Conservation (phyloP, 192 early-diverging fungal genomes). For the Coemansia sp. region DNA sequence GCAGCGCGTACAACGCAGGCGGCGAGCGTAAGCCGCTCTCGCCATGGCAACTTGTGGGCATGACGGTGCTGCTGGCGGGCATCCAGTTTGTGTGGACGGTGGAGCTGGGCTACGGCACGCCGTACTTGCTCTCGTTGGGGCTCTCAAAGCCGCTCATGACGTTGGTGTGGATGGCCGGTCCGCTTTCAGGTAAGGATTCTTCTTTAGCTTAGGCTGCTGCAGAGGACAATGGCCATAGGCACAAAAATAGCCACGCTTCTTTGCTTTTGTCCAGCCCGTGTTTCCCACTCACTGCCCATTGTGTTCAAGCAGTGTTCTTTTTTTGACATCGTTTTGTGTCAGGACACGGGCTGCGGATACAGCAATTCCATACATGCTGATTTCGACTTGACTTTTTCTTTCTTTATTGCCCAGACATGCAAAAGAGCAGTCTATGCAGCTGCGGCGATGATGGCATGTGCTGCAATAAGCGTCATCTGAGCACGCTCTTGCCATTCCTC, state of each 20-base stretch:
- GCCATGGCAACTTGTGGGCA: conserved; percentile 25
- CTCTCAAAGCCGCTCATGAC: conserved; percentile 81
- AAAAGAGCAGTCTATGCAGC: background rate
- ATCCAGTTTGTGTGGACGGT: conserved; percentile 57
- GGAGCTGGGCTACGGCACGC: conserved; percentile 68
- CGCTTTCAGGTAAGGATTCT: conserved; percentile 62
- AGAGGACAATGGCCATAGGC: background rate
- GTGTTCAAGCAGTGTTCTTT: background rate
- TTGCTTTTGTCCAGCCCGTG: background rate
- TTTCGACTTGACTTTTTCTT: background rate
- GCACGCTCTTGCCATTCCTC: background rate
- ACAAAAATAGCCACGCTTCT: background rate
- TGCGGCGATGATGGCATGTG: background rate
- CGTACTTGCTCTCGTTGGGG: conserved; percentile 79
- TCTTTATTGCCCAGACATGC: background rate
- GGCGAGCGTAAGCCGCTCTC: conserved; percentile 30
- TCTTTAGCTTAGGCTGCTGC: background rate
- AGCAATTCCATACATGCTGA: background rate
- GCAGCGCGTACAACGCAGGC: background rate
- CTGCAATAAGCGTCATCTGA: conserved; percentile 4
- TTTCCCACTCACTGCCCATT: background rate
- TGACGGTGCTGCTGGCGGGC: conserved; percentile 52
- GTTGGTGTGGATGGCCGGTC: conserved; percentile 93
- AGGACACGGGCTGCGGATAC: background rate
- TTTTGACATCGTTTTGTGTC: background rate